Percentiles rank a stretch among this genome's conserved stretches.
Conservation (phyloP, 78 protist genomes). For the Planoprotostelium fungivorum region DNA sequence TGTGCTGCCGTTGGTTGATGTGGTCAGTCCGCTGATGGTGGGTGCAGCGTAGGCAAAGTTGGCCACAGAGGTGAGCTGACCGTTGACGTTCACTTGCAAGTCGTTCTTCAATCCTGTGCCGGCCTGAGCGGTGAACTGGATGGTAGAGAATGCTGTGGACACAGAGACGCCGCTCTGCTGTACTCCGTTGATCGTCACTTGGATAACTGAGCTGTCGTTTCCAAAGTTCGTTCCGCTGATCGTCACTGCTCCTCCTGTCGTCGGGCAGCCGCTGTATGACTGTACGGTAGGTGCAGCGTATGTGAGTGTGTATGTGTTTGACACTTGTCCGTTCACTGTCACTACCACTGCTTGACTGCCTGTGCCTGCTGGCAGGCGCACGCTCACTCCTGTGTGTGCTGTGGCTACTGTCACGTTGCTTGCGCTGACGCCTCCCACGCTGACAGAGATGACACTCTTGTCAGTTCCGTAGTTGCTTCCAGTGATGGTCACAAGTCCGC, state of each 20-base stretch:
- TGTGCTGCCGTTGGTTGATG: too few relatives aligned
- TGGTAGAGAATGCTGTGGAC: too few relatives aligned
- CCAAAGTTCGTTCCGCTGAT: neutral
- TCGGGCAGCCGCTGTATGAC: neutral
- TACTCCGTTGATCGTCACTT: slow-evolving; percentile 11
- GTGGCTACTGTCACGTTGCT: slow-evolving; percentile 5
- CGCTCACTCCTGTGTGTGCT: neutral
- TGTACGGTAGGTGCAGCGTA: neutral
- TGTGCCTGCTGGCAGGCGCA: neutral
- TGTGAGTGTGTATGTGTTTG: neutral
- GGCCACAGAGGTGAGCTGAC: too few relatives aligned
- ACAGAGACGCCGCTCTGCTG: too few relatives aligned
- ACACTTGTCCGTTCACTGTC: neutral
- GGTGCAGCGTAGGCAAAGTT: too few relatives aligned
- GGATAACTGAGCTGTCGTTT: neutral
- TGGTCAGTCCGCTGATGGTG: too few relatives aligned
- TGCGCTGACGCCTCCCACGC: neutral
- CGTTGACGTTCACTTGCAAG: too few relatives aligned
- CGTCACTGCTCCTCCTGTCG: neutral
- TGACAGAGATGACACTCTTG: neutral
- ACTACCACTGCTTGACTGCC: neutral
- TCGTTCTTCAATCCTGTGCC: too few relatives aligned
- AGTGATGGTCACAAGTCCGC: too few relatives aligned
- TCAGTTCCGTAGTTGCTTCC: slow-evolving; percentile 25
- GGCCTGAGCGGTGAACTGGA: too few relatives aligned